Evolutionary conservation across 2,329 filamentous ascomycete genomes (phyloP), one percentile per base, ranked within the genome.

Genomic region (Calonectria pauciramosa): DNA sequence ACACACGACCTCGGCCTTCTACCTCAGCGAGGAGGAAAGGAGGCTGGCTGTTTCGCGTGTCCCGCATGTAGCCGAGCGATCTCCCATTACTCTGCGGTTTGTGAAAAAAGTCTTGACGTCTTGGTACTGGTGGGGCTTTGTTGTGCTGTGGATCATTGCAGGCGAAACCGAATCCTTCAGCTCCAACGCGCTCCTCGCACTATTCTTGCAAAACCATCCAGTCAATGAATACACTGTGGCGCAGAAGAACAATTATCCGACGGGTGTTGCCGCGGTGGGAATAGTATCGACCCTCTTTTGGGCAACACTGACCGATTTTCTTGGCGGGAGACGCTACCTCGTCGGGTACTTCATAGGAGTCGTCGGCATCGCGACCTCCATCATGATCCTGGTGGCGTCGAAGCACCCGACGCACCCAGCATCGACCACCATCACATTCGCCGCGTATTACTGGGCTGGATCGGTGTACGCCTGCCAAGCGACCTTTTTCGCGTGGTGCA

Each of bases 401-500:
- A 83, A 85, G 3, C 78, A 86, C 36, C 86, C 87, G 0, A 82
- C 82, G 0, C 86, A 80, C 38, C 68, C 83, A 0, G 65, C 63
- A 0, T 89, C 88, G 3, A 93, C 90, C 0, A 80, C 88, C 0
- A 85, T 90, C 1, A 88, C 91, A 0, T 93, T 95, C 75, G 92
- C 83, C 0, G 92, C 92, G 5, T 94, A 94, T 78, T 94, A 94
- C 82, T 93, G 91, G 90, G 91, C 93, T 0, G 93, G 93, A 0
- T 86, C 89, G 4, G 91, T 94, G 0, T 95, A 95, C 77, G 93
- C 93, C 0, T 94, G 93, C 79, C 93, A 95, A 83, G 93, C 93
- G 0, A 93, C 91, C 0, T 94, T 95, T 78, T 95, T 95, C 77
- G 93, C 93, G 0, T 95, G 93, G 93, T 93, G 92, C 28, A 95